Conservation (phyloP, 108 stramenopile genomes). For the Pseudonitzschia multiseries region DNA sequence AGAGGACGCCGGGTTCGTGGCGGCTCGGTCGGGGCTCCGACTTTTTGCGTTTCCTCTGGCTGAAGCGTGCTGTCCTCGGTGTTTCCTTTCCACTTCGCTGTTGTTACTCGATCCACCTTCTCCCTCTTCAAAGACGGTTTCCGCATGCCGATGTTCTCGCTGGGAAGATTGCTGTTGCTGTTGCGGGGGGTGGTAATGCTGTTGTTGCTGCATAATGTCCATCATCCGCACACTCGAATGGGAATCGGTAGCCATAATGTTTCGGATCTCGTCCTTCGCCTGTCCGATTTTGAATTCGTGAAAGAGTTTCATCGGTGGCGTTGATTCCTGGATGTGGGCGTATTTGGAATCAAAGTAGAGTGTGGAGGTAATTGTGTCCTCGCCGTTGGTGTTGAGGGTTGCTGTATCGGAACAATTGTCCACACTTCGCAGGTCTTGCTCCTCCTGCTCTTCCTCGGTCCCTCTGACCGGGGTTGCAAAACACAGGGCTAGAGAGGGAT, state of each 20-base stretch:
- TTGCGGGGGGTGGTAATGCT: slow-evolving; percentile 3
- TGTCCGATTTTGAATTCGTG: slow-evolving; percentile 40
- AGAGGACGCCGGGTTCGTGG: background rate
- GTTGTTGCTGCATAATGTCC: slow-evolving; percentile 28
- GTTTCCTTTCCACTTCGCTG: background rate
- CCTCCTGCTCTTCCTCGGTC: slow-evolving; percentile 39
- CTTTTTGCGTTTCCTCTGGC: background rate
- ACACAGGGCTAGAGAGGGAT: slow-evolving; percentile 48
- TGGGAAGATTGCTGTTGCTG: background rate
- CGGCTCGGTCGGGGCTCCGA: background rate
- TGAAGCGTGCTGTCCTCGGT: background rate
- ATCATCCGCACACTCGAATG: slow-evolving; percentile 42
- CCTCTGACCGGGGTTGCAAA: slow-evolving; percentile 66
- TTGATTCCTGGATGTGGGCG: slow-evolving; percentile 50
- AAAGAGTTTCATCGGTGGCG: slow-evolving; percentile 65
- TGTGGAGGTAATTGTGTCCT: slow-evolving; percentile 63
- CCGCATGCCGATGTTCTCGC: background rate
- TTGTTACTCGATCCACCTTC: slow-evolving; percentile 3
- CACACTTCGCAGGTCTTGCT: slow-evolving; percentile 22
- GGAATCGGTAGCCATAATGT: slow-evolving; percentile 36
- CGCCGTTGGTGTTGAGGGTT: slow-evolving; percentile 45
- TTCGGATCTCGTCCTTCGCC: slow-evolving; percentile 36
- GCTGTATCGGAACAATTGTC: slow-evolving; percentile 28
- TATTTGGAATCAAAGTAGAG: slow-evolving; percentile 65
- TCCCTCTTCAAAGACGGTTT: background rate